These are phyloP conservation scores for Castanea mollissima DNA, from an alignment of 306 rosid species.

Conservation along the genomic window DNA sequence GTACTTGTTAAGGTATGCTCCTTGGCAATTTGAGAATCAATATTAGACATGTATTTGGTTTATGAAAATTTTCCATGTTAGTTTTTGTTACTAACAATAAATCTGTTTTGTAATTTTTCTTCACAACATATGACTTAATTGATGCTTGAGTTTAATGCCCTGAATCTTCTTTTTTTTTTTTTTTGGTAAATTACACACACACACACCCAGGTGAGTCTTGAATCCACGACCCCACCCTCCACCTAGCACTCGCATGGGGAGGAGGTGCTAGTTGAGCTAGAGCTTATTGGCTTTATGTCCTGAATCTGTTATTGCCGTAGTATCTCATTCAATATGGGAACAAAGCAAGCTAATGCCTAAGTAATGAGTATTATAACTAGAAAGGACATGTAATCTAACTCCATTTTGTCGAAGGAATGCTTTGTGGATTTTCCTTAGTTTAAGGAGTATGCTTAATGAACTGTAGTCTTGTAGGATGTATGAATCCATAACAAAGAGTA, in stretches of 20 bases:
- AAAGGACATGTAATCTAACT: background rate
- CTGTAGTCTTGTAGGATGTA: background rate
- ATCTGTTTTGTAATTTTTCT: background rate
- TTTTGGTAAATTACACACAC: no score
- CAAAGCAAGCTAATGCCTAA: background rate
- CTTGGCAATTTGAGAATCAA: slow-evolving; percentile 9
- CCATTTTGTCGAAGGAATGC: background rate
- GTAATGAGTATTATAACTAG: background rate
- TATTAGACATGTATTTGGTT: background rate
- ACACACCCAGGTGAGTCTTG: no score
- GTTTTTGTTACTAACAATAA: background rate
- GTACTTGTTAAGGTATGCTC: slow-evolving; percentile 76
- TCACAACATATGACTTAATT: background rate
- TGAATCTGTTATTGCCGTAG: background rate
- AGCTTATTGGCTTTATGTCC: no score
- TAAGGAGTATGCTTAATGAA: background rate
- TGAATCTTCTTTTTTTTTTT: background rate
- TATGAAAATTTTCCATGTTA: background rate
- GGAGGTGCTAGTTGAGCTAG: no score
- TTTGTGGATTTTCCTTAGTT: background rate
- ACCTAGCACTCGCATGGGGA: no score
- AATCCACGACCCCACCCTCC: no score
- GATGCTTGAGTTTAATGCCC: background rate
- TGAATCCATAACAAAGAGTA: background rate
- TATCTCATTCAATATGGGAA: background rate